A percentile compares a stretch with the other conserved stretches of the same genome.
These are phyloP conservation scores for Talaromyces amestolkiae DNA, from an alignment of 2,329 filamentous ascomycete genomes.

Conservation along the genomic window DNA sequence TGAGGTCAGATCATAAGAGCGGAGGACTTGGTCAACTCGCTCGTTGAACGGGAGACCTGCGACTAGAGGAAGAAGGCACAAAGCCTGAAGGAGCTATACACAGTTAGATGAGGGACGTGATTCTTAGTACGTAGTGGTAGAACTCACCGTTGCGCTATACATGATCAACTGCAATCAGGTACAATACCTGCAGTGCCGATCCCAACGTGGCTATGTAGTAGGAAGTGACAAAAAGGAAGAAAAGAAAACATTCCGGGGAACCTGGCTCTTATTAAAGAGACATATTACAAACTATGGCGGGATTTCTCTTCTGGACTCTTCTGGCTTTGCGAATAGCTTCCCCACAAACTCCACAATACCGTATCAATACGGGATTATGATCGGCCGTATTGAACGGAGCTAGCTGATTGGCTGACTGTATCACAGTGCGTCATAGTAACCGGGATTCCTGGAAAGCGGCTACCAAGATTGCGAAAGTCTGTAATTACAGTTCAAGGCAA, in stretches of 20 bases:
- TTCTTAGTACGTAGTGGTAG: too few relatives aligned
- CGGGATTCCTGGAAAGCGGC: too few relatives aligned
- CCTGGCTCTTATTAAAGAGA: not conserved
- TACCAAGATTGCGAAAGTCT: not conserved
- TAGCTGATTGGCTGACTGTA: not conserved
- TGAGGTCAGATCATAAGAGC: not conserved
- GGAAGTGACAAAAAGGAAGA: not conserved
- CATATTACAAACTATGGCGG: too few relatives aligned
- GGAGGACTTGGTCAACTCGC: conserved; percentile 7
- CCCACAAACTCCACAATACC: conserved; percentile 8
- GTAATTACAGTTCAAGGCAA: not conserved
- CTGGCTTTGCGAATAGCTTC: not conserved
- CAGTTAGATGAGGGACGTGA: not conserved
- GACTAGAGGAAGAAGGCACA: conserved; percentile 6
- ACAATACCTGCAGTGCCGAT: conserved; percentile 1
- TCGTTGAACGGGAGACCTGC: conserved; percentile 8
- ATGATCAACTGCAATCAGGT: not conserved
- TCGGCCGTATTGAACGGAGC: not conserved
- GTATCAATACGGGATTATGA: not conserved
- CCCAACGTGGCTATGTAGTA: not conserved
- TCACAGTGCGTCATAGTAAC: not conserved
- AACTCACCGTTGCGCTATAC: conserved; percentile 1
- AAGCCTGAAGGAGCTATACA: not conserved
- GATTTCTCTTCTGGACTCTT: not conserved
- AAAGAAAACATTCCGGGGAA: not conserved